Percentiles rank a stretch among this genome's conserved stretches.
phyloP scores from a whole-genome alignment of 768 basidiomycete species.

The Termitomyces sp. region DNA sequence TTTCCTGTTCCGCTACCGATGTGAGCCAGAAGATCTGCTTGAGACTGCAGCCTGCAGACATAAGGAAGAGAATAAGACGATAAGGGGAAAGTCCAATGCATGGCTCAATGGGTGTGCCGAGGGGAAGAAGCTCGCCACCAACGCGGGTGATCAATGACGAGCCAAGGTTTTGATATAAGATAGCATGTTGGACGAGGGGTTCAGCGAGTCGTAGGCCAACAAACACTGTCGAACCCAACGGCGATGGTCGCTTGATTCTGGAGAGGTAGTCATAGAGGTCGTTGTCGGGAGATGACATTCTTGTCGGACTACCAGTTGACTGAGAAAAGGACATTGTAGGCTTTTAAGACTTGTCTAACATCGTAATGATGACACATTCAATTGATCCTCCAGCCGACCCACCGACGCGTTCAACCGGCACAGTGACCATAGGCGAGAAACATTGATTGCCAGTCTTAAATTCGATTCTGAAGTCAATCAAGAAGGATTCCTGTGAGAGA shows the following conservation, averaged over 20 bases:
- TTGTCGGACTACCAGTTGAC: not conserved
- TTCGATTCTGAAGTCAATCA: not conserved
- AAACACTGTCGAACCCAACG: constrained; percentile 8
- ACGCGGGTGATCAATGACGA: constrained; percentile 4
- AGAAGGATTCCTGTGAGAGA: no score
- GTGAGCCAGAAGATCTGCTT: constrained; percentile 11
- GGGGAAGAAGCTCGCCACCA: constrained; percentile 1
- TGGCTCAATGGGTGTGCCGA: constrained; percentile 2
- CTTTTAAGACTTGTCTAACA: constrained; percentile 1
- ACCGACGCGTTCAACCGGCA: not conserved
- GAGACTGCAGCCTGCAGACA: constrained; percentile 5
- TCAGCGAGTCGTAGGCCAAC: constrained; percentile 9
- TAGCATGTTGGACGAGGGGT: constrained; percentile 8
- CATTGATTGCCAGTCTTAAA: no score
- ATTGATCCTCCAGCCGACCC: not conserved
- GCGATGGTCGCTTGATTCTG: constrained; percentile 9
- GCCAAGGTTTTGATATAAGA: constrained; percentile 6
- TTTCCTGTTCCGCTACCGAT: constrained; percentile 5
- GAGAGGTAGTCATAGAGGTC: not conserved
- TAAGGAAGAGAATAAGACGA: constrained; percentile 10
- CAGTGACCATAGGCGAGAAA: not conserved
- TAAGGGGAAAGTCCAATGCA: constrained; percentile 7
- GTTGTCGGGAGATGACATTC: not conserved
- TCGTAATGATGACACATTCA: not conserved
- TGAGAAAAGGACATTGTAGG: not conserved